Evolutionary conservation across 371 early-diverging fungal species (phyloP), one percentile per base, ranked within the genome.

Genomic region (Lichtheimia hyalospora): DNA sequence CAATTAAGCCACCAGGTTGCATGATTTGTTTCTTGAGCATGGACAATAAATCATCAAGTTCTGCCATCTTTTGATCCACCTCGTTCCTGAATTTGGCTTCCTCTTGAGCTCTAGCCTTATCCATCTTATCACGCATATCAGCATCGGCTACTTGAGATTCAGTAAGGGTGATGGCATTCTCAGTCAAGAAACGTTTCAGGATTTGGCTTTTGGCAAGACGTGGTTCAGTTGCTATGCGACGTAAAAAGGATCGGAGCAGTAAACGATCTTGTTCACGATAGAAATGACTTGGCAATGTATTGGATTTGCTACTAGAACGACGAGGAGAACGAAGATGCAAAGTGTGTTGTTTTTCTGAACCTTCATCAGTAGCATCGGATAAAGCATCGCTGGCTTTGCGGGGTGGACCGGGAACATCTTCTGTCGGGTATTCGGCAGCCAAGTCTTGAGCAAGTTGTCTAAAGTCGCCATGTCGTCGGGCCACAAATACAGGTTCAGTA

Each of bases 201-300:
- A 56, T 49, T 10, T 54, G 44, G 12, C 76, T 70, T n/a, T 57
- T 58, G 10, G 77, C 71, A 4, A 84, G 49, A 24, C 63, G 61
- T 4, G 71, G 73, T 1, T 70, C 67, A 6, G 68, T 58, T 42
- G 71, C 71, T 7, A 83, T 58, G 0, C 75, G 67, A 12, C 64
- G 72, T 5, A 84, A 57, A 21, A 76, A 79, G 3, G 75, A 70
- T 7, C 84, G 79, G 14, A 84, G 65, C 28, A 73, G 67, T 25
- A 82, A 44, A 1, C 87, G 74, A 64, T 85, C 83, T 54, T 78
- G 75, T 58, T 84, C 85, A 3, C 81, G 74, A 13, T 69, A 63
- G 0, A 71, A 51, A 5, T 52, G 39, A 13, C 16, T 20, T 18
- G 46, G 46, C 21, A 21, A n/a, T 12, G 46, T 21, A 10, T n/a